These are phyloP conservation scores for Septoria linicola DNA, from an alignment of 2,329 filamentous ascomycete genomes.

Conservation along the genomic window DNA sequence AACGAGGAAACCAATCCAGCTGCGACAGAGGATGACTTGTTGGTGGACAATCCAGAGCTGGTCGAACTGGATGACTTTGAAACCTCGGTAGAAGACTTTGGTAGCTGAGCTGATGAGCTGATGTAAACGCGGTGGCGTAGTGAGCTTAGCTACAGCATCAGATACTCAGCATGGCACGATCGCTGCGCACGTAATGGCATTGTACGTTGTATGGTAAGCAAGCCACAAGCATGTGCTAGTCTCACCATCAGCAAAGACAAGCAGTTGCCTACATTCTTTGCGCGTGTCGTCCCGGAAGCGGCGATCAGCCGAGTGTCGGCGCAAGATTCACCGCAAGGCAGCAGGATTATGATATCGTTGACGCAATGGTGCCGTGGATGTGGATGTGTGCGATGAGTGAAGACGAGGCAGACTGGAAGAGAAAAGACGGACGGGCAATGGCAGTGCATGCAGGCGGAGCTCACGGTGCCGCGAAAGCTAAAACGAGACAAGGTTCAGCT, in stretches of 20 bases:
- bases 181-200: background rate
- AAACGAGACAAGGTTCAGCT: no score
- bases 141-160: background rate
- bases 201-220: background rate
- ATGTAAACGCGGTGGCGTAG: background rate
- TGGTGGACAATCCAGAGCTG: background rate
- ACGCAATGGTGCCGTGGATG: background rate
- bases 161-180: background rate
- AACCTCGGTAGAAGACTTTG: constrained; percentile 17
- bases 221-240: background rate
- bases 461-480: no score
- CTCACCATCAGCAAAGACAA: background rate
- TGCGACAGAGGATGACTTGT: background rate
- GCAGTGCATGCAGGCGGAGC: no score
- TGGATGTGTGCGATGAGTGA: no score
- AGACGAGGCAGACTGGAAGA: no score
- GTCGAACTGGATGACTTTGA: constrained; percentile 25
- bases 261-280: no score
- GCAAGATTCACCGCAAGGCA: background rate
- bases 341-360: constrained; percentile 1
- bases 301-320: background rate
- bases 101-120: background rate
- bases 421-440: no score
- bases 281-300: background rate
- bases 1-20: background rate